These are phyloP conservation scores for Thraustochytrium sp. DNA, from an alignment of 352 stramenopile species.

Conservation along the genomic window DNA sequence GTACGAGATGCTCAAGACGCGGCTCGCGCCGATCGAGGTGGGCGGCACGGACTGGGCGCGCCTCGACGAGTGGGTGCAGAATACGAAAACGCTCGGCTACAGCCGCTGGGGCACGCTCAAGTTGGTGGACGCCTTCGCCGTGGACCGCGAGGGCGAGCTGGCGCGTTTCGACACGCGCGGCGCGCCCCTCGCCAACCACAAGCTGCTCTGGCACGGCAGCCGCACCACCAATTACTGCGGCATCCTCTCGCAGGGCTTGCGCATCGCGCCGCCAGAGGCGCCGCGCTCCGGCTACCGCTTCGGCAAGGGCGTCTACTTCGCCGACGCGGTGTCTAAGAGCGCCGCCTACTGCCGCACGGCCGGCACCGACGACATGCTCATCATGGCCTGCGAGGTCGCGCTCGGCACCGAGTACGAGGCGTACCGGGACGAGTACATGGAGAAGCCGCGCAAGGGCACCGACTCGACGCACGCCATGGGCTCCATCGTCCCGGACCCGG, in stretches of 20 bases:
- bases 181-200: background rate
- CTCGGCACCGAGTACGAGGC: slow-evolving; percentile 26
- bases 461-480: background rate
- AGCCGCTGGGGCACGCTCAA: background rate
- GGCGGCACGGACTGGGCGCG: background rate
- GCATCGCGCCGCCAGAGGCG: slow-evolving; percentile 64
- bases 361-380: background rate
- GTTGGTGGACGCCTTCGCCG: background rate
- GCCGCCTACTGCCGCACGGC: slow-evolving; percentile 63
- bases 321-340: slow-evolving; percentile 69
- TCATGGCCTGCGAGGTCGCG: slow-evolving; percentile 26
- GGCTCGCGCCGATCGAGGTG: background rate
- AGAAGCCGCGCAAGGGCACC: background rate
- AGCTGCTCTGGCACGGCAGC: slow-evolving; percentile 73
- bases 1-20: slow-evolving; percentile 6
- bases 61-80: slow-evolving; percentile 6
- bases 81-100: background rate
- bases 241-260: slow-evolving; percentile 68
- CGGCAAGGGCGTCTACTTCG: slow-evolving; percentile 75
- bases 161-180: background rate
- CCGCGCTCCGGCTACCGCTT: slow-evolving; percentile 61
- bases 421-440: slow-evolving; percentile 35
- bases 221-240: slow-evolving; percentile 73
- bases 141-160: background rate
- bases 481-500: background rate